These are phyloP conservation scores for Phragmites australis DNA, from an alignment of 176 grass and related monocot genomes.

Conservation along the genomic window DNA sequence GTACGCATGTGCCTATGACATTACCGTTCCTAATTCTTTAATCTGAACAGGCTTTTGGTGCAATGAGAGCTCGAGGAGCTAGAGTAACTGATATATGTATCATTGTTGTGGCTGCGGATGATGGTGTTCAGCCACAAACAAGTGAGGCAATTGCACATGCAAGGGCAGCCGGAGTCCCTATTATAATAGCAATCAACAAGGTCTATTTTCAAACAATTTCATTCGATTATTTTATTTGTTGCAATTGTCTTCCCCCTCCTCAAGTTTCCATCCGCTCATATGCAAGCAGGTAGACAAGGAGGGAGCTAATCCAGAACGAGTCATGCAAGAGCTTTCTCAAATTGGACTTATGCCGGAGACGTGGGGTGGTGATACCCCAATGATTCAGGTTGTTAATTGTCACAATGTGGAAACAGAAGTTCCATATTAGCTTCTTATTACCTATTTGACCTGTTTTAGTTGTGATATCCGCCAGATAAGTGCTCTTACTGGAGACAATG, in stretches of 20 bases:
- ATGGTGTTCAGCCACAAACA: conserved; percentile 93
- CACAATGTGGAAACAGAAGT: conserved; percentile 24
- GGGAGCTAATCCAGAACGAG: conserved; percentile 79
- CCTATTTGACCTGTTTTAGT: conserved; percentile 41
- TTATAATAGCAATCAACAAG: conserved; percentile 97
- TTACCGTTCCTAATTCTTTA: conserved; percentile 34
- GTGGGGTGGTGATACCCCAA: conserved; percentile 91
- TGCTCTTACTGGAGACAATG: conserved; percentile 92
- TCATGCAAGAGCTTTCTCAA: conserved; percentile 94
- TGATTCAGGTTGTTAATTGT: conserved; percentile 76
- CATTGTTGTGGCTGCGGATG: conserved; percentile 93
- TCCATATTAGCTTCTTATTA: conserved; percentile 38
- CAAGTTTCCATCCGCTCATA: conserved; percentile 30
- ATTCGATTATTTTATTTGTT: background rate
- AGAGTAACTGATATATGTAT: conserved; percentile 90
- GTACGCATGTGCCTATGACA: background rate
- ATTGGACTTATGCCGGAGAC: conserved; percentile 88
- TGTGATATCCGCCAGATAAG: conserved; percentile 65
- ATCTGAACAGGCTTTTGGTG: conserved; percentile 87
- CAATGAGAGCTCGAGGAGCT: conserved; percentile 96
- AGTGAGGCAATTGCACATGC: conserved; percentile 96
- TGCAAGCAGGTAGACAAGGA: conserved; percentile 82
- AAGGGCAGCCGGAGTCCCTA: conserved; percentile 88
- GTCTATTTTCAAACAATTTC: conserved; percentile 46
- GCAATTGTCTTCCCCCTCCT: conserved; percentile 6